These are phyloP conservation scores for Achaetomium macrosporum DNA, from an alignment of 2,329 filamentous ascomycete genomes.

Conservation along the genomic window DNA sequence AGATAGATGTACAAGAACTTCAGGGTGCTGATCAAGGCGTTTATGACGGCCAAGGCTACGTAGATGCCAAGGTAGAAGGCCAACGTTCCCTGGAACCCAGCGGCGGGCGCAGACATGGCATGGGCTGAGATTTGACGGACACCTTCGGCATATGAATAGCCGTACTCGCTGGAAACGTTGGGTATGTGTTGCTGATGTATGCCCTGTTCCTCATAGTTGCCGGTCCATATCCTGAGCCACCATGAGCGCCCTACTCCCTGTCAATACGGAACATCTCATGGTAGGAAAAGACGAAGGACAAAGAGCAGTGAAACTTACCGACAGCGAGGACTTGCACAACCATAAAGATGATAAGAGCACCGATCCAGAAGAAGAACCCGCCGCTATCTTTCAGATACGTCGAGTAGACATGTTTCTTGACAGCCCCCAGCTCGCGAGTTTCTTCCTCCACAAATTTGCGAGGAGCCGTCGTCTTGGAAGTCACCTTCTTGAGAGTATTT, in stretches of 20 bases:
- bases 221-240: slow-evolving; percentile 61
- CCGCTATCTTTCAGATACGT: slow-evolving; percentile 64
- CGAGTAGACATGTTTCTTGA: slow-evolving; percentile 61
- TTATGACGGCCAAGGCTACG: slow-evolving; percentile 50
- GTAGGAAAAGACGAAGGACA: no score
- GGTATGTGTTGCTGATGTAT: slow-evolving; percentile 20
- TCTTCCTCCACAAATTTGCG: slow-evolving; percentile 76
- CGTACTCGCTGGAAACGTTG: slow-evolving; percentile 31
- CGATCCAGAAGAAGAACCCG: slow-evolving; percentile 53
- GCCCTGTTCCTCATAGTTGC: slow-evolving; percentile 34
- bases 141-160: slow-evolving; percentile 40
- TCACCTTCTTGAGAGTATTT: slow-evolving; percentile 42
- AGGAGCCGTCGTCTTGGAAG: slow-evolving; percentile 42
- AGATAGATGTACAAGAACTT: slow-evolving; percentile 59
- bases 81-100: slow-evolving; percentile 37
- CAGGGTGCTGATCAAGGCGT: slow-evolving; percentile 54
- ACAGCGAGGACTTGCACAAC: slow-evolving; percentile 49
- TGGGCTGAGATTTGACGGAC: slow-evolving; percentile 43
- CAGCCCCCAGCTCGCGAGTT: slow-evolving; percentile 61
- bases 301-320: slow-evolving; percentile 31
- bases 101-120: slow-evolving; percentile 27
- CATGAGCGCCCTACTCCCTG: slow-evolving; percentile 45
- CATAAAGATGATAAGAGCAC: slow-evolving; percentile 50
- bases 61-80: slow-evolving; percentile 65
- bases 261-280: slow-evolving; percentile 1